phyloP scores from a whole-genome alignment of 345 rosid species.

The Capsella bursapastoris region DNA sequence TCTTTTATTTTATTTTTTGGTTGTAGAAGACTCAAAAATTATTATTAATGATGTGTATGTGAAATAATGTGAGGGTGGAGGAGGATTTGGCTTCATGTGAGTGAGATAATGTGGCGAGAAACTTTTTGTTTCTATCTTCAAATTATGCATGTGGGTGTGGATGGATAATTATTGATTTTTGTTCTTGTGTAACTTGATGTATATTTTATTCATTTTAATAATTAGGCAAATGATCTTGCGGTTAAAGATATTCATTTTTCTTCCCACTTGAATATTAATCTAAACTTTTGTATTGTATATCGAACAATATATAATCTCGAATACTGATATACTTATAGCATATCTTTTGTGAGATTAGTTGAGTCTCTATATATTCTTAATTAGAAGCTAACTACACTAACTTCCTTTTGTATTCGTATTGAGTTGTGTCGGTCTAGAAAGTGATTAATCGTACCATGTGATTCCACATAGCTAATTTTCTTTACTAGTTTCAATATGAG shows the following conservation, averaged over 20 bases:
- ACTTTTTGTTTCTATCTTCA: conserved; percentile 41
- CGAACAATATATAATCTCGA: not conserved
- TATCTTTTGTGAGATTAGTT: not conserved
- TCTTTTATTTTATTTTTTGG: not conserved
- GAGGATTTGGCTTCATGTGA: conserved; percentile 42
- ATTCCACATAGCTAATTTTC: not conserved
- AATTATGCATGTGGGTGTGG: conserved; percentile 45
- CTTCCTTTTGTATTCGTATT: no score
- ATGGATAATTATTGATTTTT: conserved; percentile 34
- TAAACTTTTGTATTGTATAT: not conserved
- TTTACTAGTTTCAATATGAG: not conserved
- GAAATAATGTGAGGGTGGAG: conserved; percentile 47
- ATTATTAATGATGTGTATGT: conserved; percentile 29
- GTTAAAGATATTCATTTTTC: conserved; percentile 7
- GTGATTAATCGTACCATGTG: no score
- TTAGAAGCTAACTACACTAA: no score
- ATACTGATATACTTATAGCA: not conserved
- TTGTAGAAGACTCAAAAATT: not conserved
- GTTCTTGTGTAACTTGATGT: conserved; percentile 1
- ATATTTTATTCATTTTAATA: not conserved
- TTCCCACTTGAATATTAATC: not conserved
- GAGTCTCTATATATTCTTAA: no score
- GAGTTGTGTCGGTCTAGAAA: not conserved
- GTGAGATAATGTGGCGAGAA: conserved; percentile 43
- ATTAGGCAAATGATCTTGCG: not conserved